Base-by-base conservation (phyloP, 139 green algal genomes). In the Chlorella sp. region DNA sequence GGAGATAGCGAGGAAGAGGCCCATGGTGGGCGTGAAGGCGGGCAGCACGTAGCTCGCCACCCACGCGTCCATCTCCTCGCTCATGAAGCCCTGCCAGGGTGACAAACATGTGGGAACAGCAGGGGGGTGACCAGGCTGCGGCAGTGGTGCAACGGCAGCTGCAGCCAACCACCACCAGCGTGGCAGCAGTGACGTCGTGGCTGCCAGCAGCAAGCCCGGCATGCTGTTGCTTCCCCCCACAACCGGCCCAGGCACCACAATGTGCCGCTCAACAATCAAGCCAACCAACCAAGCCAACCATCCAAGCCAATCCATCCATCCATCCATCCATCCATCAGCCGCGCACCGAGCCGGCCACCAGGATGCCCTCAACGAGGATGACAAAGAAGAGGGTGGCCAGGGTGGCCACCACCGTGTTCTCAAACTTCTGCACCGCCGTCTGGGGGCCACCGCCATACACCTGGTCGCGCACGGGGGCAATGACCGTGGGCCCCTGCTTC, bases 61-160 rank as follows among this genome's bases (percentile, higher is more conserved):
- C 89, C 93, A 95, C 28, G 86, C 46, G 84, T 95, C 92, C 26
- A 81, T 65, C 34, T 24, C 73, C 38, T 92, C 90, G 22, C 84
- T 91, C 82, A 95, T 67, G 81, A 95, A 95, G 36, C 92, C 92
- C 88, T 92, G 89, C 76, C 58, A 20, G 51, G 51, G 51, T 11
- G 51, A 20, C 46, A 54, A 8, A 54, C 11, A 56, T 6, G 24
- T 54, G 51, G n/a, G n/a, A 7, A 46, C 34, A 46, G 44, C 2
- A 44, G 46, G 11, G 73, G 3, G 22, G 3, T 46, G 44, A 28
- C 20, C 4, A 43, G 9, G 70, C 20, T 5, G 70, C 3, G 26
- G 38, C 26, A 16, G 69, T 75, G 67, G 67, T n/a, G n/a, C n/a
- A n/a, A n/a, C n/a, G n/a, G n/a, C n/a, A n/a, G n/a, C n/a, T n/a